Evolutionary conservation across 495 filamentous ascomycete species (phyloP).

Genomic region (Cercophora sp.): DNA sequence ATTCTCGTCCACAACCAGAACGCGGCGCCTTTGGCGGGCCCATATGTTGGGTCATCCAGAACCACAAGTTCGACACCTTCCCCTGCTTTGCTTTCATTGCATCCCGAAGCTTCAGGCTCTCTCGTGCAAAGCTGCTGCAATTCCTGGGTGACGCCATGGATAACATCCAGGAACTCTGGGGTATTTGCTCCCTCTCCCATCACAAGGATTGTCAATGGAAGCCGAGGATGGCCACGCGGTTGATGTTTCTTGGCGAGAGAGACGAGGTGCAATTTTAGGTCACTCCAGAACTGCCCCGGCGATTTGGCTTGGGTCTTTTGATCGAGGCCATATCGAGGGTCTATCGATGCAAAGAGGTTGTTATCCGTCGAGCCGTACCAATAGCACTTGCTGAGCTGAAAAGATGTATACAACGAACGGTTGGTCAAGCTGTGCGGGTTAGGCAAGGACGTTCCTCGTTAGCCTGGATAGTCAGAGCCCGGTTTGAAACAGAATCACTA

Average conservation of each 20-base stretch:
- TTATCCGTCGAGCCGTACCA: neutral
- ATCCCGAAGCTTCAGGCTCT: neutral
- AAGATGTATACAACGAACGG: slow-evolving; percentile 1
- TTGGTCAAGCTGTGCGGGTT: slow-evolving; percentile 2
- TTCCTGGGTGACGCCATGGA: neutral
- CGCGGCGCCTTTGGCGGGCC: too few relatives aligned
- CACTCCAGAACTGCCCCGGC: neutral
- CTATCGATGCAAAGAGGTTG: neutral
- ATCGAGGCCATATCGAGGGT: slow-evolving; percentile 1
- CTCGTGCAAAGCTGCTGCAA: neutral
- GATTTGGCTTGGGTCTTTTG: neutral
- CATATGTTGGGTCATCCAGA: too few relatives aligned
- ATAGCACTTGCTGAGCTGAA: neutral
- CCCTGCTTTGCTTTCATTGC: too few relatives aligned
- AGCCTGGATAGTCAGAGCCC: neutral
- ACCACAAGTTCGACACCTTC: too few relatives aligned
- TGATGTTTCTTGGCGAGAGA: neutral
- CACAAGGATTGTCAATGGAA: slow-evolving; percentile 3
- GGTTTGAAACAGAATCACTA: neutral
- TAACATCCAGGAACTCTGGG: slow-evolving; percentile 2
- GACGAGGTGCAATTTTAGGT: neutral
- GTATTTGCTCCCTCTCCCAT: slow-evolving; percentile 1
- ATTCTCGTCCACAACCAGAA: too few relatives aligned
- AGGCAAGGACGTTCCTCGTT: too few relatives aligned
- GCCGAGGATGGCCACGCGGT: neutral